Evolutionary conservation across 192 early-diverging fungal species (phyloP).

Genomic region (Obelidium mucronatum): DNA sequence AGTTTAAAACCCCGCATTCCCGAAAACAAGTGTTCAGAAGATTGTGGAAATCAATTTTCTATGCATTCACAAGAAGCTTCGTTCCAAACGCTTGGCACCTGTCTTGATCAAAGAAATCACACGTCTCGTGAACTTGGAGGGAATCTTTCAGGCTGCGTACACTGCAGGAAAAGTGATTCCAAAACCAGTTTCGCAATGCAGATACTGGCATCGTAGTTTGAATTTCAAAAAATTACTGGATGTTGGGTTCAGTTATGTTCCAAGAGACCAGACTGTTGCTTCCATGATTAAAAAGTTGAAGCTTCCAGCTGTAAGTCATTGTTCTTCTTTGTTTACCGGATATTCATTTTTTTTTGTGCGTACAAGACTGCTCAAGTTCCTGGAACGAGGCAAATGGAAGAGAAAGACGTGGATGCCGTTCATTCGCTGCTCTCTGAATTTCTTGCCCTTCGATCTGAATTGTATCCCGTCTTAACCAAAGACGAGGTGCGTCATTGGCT

Average conservation of each 20-base stretch:
- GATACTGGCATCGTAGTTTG: slow-evolving; percentile 94
- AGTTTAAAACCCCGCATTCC: background rate
- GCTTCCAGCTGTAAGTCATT: slow-evolving; percentile 56
- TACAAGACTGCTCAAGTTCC: slow-evolving; percentile 53
- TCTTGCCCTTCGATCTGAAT: slow-evolving; percentile 56
- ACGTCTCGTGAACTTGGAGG: slow-evolving; percentile 85
- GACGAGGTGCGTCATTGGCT: slow-evolving; percentile 94
- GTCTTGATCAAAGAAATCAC: slow-evolving; percentile 98
- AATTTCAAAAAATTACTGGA: slow-evolving; percentile 96
- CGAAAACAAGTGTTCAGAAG: slow-evolving; percentile 23
- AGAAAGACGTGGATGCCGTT: slow-evolving; percentile 78
- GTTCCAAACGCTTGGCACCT: slow-evolving; percentile 93
- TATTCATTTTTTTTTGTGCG: slow-evolving; percentile 16
- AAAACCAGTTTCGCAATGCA: slow-evolving; percentile 80
- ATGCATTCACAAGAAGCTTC: slow-evolving; percentile 95
- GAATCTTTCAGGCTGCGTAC: slow-evolving; percentile 98
- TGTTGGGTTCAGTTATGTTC: slow-evolving; percentile 87
- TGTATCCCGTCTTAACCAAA: slow-evolving; percentile 80
- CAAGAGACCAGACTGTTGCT: slow-evolving; percentile 74
- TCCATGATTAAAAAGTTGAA: slow-evolving; percentile 76
- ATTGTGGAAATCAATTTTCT: slow-evolving; percentile 99
- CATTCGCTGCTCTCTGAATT: slow-evolving; percentile 79
- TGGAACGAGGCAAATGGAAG: slow-evolving; percentile 82
- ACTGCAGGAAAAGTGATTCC: slow-evolving; percentile 93
- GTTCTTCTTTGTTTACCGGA: slow-evolving; percentile 7